Conservation (phyloP, 2,329 filamentous ascomycete species). For the Berkeleyomyces basicola region DNA sequence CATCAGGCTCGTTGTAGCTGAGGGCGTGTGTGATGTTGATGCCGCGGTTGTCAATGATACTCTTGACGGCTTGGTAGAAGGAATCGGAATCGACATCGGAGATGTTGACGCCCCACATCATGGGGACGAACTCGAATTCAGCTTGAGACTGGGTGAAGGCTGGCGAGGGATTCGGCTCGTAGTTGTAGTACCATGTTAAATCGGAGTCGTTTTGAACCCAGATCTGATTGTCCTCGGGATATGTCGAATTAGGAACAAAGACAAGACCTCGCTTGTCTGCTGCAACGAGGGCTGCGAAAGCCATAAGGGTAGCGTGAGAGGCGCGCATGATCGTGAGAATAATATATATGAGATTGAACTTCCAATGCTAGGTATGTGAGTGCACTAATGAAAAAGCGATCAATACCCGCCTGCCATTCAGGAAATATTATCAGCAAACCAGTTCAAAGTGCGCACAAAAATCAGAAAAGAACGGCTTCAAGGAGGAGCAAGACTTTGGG, state of each 20-base stretch:
- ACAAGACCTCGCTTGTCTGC: constrained; percentile 53
- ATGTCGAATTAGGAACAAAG: constrained; percentile 40
- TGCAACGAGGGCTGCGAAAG: constrained; percentile 14
- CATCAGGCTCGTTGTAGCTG: constrained; percentile 70
- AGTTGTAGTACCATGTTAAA: constrained; percentile 80
- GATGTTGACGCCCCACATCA: constrained; percentile 16
- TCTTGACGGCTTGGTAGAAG: constrained; percentile 44
- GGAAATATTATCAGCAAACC: no score
- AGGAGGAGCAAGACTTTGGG: background rate
- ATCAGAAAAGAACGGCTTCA: background rate
- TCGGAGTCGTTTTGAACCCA: constrained; percentile 42
- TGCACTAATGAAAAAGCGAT: background rate
- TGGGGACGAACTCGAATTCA: constrained; percentile 49
- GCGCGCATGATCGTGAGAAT: background rate
- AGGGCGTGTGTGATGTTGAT: constrained; percentile 50
- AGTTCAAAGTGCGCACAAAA: background rate
- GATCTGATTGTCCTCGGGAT: constrained; percentile 45
- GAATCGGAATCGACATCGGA: constrained; percentile 31
- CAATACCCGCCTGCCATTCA: background rate
- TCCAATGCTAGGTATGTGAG: background rate
- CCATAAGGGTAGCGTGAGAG: background rate
- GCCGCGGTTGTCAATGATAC: constrained; percentile 32
- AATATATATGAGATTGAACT: background rate
- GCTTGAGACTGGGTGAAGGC: constrained; percentile 33
- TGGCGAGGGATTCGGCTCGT: constrained; percentile 38